Evolutionary conservation across 1,284 basidiomycete genomes (phyloP).

Genomic region (Fomitiporia mediterranea): DNA sequence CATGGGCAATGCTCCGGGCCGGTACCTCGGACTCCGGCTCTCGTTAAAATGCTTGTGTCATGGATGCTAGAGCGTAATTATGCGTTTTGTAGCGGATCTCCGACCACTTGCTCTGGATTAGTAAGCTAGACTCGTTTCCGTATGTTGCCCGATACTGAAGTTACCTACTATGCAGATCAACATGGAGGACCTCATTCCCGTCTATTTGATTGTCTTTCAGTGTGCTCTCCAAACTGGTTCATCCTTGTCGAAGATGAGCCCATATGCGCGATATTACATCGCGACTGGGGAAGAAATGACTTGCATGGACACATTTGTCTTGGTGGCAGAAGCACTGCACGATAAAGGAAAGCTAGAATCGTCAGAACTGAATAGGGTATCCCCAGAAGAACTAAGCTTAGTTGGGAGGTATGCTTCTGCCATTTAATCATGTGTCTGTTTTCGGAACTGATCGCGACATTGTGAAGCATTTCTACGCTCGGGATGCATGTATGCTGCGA

Average conservation of each 20-base stretch:
- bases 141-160: neutral
- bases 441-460: too few relatives aligned
- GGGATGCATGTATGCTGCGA: too few relatives aligned
- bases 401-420: too few relatives aligned
- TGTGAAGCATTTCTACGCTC: too few relatives aligned
- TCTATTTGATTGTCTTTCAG: neutral
- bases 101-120: slow-evolving; percentile 14
- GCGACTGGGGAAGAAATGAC: neutral
- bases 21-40: slow-evolving; percentile 11
- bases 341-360: neutral
- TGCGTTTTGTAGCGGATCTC: slow-evolving; percentile 23
- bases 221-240: neutral
- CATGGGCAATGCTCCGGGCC: slow-evolving; percentile 22
- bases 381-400: too few relatives aligned
- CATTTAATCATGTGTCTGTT: too few relatives aligned
- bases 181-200: slow-evolving; percentile 7
- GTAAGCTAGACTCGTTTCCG: slow-evolving; percentile 20
- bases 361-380: too few relatives aligned
- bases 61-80: slow-evolving; percentile 12
- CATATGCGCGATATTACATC: slow-evolving; percentile 11
- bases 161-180: neutral
- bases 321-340: neutral
- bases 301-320: neutral
- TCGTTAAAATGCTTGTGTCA: neutral
- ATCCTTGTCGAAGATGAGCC: neutral